Evolutionary conservation across 139 green algal species (phyloP).

Genomic region (Chlorella sorokiniana): DNA sequence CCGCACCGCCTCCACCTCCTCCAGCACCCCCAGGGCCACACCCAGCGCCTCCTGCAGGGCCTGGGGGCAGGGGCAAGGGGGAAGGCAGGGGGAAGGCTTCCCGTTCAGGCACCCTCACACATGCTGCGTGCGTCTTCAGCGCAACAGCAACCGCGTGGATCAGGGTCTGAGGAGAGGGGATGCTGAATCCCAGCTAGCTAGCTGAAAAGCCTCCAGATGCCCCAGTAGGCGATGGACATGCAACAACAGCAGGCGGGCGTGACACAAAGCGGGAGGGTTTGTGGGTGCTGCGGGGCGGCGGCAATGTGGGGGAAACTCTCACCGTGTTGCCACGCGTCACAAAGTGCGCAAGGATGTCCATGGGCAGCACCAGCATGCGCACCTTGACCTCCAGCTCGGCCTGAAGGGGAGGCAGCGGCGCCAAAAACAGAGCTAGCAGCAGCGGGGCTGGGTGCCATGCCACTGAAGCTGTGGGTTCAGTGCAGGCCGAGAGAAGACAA

Average conservation of each 20-base stretch:
- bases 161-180: background rate
- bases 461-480: too few species aligned
- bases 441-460: too few species aligned
- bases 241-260: too few species aligned
- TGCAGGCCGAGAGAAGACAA: too few species aligned
- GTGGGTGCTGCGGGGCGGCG: too few species aligned
- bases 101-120: too few species aligned
- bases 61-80: background rate
- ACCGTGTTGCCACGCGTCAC: constrained; percentile 22
- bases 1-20: constrained; percentile 14
- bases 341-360: constrained; percentile 12
- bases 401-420: background rate
- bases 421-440: background rate
- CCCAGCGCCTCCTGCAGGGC: constrained; percentile 24
- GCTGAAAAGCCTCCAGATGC: too few species aligned
- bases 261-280: too few species aligned
- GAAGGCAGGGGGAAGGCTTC: background rate
- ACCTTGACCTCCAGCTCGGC: constrained; percentile 1
- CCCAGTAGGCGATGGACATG: too few species aligned
- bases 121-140: too few species aligned
- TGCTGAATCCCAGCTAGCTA: too few species aligned
- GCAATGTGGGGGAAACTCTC: background rate
- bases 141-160: too few species aligned
- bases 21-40: constrained; percentile 8
- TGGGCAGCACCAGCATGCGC: constrained; percentile 24